phyloP scores from a whole-genome alignment of 2,329 filamentous ascomycete species.

The Hypoxylon sp. region DNA sequence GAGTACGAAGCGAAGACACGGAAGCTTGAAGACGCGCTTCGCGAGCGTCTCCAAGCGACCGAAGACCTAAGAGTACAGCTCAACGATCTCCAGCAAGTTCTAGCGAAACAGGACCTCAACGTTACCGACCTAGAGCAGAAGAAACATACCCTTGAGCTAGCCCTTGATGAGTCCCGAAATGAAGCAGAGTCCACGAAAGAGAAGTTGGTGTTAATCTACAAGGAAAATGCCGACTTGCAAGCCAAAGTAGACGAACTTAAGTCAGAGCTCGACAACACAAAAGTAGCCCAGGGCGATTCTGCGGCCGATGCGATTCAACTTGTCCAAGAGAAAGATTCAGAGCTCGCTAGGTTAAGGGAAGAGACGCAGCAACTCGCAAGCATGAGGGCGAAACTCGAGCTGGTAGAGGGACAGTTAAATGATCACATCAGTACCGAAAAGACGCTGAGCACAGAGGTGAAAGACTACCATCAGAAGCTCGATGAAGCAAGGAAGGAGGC shows the following conservation, averaged over 20 bases:
- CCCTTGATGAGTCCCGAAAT: neutral
- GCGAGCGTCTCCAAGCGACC: neutral
- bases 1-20: neutral
- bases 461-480: neutral
- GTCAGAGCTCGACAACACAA: neutral
- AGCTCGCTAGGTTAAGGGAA: neutral
- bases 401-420: neutral
- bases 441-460: neutral
- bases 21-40: neutral
- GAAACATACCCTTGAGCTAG: neutral
- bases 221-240: neutral
- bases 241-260: neutral
- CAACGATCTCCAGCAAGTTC: neutral
- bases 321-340: neutral
- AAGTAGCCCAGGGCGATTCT: neutral
- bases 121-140: neutral
- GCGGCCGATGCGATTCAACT: neutral
- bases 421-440: neutral
- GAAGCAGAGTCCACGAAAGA: neutral
- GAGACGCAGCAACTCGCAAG: neutral
- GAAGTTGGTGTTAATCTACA: neutral
- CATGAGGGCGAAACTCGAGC: neutral
- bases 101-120: neutral
- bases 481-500: neutral
- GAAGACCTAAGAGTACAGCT: neutral